A percentile compares a stretch with the other conserved stretches of the same genome.
Evolutionary conservation across 192 early-diverging fungal species (phyloP).

Genomic region (Gigaspora rosea): DNA sequence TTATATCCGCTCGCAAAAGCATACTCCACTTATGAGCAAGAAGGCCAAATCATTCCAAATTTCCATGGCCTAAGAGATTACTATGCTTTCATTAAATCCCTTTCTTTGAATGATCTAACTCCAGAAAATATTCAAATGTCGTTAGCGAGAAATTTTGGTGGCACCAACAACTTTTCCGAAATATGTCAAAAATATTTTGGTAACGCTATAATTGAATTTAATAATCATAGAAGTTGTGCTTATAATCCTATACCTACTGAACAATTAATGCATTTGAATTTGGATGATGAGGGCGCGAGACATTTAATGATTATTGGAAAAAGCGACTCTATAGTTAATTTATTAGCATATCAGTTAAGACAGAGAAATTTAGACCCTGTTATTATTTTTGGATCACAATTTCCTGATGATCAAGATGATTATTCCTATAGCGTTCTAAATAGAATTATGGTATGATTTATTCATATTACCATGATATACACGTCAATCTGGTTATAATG

Average conservation of each 20-base stretch:
- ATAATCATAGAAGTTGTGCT: neutral
- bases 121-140: constrained; percentile 5
- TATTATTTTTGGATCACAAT: constrained; percentile 22
- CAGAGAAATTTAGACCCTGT: constrained; percentile 11
- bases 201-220: neutral
- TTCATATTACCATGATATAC: neutral
- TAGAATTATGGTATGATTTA: constrained; percentile 16
- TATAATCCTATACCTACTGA: constrained; percentile 9
- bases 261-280: constrained; percentile 11
- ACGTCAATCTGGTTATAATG: neutral
- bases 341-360: constrained; percentile 13
- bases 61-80: constrained; percentile 29
- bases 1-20: constrained; percentile 12
- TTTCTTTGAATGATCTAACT: neutral
- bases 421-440: constrained; percentile 30
- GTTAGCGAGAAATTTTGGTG: constrained; percentile 28
- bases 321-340: neutral
- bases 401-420: constrained; percentile 31
- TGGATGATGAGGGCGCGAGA: neutral
- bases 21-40: constrained; percentile 22
- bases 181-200: constrained; percentile 20
- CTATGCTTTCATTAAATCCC: constrained; percentile 13
- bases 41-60: constrained; percentile 7
- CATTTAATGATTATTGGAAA: constrained; percentile 25
- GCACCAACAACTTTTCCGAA: constrained; percentile 3